Conservation (phyloP, 2,329 filamentous ascomycete genomes). For the Arthrobotrys conoides region DNA sequence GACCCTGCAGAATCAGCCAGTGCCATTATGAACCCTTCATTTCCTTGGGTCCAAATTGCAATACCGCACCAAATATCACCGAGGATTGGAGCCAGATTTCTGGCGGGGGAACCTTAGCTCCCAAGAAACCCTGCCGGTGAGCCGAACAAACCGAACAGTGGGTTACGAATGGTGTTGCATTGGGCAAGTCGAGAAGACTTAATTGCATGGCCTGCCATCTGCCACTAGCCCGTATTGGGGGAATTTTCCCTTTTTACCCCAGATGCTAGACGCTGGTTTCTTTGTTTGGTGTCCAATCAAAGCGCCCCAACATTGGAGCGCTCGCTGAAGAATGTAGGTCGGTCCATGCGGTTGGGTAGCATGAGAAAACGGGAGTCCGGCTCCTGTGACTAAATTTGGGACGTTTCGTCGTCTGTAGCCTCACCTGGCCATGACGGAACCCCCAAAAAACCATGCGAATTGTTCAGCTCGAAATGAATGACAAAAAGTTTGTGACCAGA, state of each 20-base stretch:
- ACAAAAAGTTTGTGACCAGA: not conserved
- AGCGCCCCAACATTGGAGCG: constrained; percentile 8
- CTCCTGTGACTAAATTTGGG: constrained; percentile 55
- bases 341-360: constrained; percentile 52
- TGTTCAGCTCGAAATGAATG: not conserved
- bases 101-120: constrained; percentile 4
- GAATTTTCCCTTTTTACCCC: constrained; percentile 43
- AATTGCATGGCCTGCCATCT: constrained; percentile 18
- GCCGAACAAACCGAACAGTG: constrained; percentile 29
- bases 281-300: constrained; percentile 38
- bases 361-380: constrained; percentile 32
- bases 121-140: constrained; percentile 20
- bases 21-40: constrained; percentile 46
- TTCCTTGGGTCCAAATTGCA: constrained; percentile 31
- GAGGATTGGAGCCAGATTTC: constrained; percentile 18
- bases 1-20: constrained; percentile 34
- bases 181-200: constrained; percentile 48
- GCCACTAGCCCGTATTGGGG: constrained; percentile 36
- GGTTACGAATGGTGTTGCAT: constrained; percentile 57
- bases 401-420: constrained; percentile 14
- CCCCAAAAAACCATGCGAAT: not conserved
- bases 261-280: constrained; percentile 43
- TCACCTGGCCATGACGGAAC: constrained; percentile 12
- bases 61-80: constrained; percentile 8
- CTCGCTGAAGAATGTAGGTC: constrained; percentile 22